Evolutionary conservation across 495 filamentous ascomycete species (phyloP), one percentile per base, ranked within the genome.

Genomic region (Clohesyomyces aquaticus): DNA sequence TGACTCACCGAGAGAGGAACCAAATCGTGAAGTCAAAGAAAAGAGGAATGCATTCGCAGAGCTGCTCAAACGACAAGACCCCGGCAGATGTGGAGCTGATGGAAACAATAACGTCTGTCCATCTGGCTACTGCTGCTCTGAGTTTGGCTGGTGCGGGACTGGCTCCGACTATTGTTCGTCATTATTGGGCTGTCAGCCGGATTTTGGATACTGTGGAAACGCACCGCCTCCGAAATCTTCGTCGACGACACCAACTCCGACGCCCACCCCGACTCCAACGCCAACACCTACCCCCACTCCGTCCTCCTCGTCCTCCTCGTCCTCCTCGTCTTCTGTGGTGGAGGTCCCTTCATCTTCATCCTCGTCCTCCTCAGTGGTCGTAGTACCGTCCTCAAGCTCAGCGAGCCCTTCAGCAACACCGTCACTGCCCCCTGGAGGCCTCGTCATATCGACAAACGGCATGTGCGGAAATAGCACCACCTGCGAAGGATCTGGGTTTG

Each of bases 381-480:
- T 47, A 8, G 18, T 29, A 10, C 41, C 59, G 21, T 46, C 38
- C 4, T 57, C 54, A 4, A 18, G 16, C 8, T 18, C 29, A 6
- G 52, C 32, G 11, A 21, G 3, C n/a, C 14, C 43, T 4, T 57
- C 54, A 18, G 28, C 21, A 16, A 8, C 53, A 0, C 59, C 65
- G 1, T 58, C 65, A 18, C 22, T 59, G 9, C 65, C 65, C 1
- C 61, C 65, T 1, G 65, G 65, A n/a, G 42, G 42, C 18, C 47
- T 67, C 12, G 38, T 67, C 45, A 27, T 62, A 26, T 62, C 65
- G 16, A 11, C 45, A 2, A 67, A 67, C 59, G 65, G 65, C 23
- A 42, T 51, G 38, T 67, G 65, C 53, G 65, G 65, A 27, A 67
- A 67, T 27, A n/a, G 22, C 14, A 67, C 65, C 19, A 67, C 65